Evolutionary conservation across 306 rosid species (phyloP).

Genomic region (Benincasa hispida): DNA sequence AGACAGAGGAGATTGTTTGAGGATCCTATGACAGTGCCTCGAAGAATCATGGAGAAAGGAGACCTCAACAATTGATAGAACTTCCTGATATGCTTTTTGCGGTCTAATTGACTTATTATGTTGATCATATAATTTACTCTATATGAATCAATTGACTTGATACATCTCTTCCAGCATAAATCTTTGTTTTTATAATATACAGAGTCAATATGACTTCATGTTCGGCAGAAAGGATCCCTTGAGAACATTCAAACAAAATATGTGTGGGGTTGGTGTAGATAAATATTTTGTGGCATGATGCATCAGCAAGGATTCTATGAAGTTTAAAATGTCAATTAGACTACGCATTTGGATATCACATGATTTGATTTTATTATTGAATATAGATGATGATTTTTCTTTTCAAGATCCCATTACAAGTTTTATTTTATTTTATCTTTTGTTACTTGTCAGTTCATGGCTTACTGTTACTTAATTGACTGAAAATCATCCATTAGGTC

Average conservation of each 20-base stretch:
- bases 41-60: constrained; percentile 65
- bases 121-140: background rate
- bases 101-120: constrained; percentile 26
- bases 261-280: background rate
- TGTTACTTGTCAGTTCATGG: background rate
- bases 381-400: background rate
- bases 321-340: background rate
- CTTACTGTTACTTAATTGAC: background rate
- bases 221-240: background rate
- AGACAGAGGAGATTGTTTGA: constrained; percentile 59
- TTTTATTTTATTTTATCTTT: background rate
- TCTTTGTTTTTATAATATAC: background rate
- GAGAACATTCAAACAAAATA: background rate
- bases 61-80: constrained; percentile 68
- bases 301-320: background rate
- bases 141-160: background rate
- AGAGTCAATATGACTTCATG: background rate
- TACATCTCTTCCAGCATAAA: background rate
- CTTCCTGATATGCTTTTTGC: constrained; percentile 96
- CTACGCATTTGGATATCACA: background rate
- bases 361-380: background rate
- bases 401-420: background rate
- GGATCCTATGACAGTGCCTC: constrained; percentile 79
- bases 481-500: background rate
- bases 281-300: background rate